Evolutionary conservation across 2,329 filamentous ascomycete genomes (phyloP).

Genomic region (Botryotinia convoluta): DNA sequence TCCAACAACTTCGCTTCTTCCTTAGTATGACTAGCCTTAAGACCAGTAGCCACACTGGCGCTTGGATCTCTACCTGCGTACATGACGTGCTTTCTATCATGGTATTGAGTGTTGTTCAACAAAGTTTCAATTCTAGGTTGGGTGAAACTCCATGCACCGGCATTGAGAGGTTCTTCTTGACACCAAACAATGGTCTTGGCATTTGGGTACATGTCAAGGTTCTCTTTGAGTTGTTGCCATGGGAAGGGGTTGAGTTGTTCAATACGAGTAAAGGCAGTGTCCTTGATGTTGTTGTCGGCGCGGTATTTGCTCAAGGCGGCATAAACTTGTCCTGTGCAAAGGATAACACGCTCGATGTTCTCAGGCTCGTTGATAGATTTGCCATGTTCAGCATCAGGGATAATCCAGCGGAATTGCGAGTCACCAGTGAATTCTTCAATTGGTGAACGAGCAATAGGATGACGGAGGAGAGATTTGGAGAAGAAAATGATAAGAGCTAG

Average conservation of each 20-base stretch:
- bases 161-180: constrained; percentile 97
- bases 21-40: constrained; percentile 84
- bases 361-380: constrained; percentile 73
- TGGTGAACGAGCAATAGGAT: constrained; percentile 83
- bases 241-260: constrained; percentile 99
- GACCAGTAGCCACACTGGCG: constrained; percentile 87
- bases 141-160: constrained; percentile 94
- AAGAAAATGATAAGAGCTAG: constrained; percentile 94
- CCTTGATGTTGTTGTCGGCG: constrained; percentile 78
- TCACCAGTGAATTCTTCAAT: constrained; percentile 90
- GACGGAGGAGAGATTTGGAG: constrained; percentile 92
- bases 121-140: constrained; percentile 97
- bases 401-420: constrained; percentile 95
- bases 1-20: constrained; percentile 85
- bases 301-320: constrained; percentile 88
- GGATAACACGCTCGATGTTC: constrained; percentile 88
- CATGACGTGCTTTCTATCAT: constrained; percentile 93
- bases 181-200: constrained; percentile 96
- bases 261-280: constrained; percentile 90
- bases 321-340: constrained; percentile 95
- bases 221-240: constrained; percentile 94
- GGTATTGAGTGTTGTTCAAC: constrained; percentile 87
- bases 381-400: constrained; percentile 83
- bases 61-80: constrained; percentile 94
- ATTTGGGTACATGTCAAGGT: constrained; percentile 95